Base-by-base conservation (phyloP, 805 yeast genomes). In the Tetrapisispora pingtungensis region DNA sequence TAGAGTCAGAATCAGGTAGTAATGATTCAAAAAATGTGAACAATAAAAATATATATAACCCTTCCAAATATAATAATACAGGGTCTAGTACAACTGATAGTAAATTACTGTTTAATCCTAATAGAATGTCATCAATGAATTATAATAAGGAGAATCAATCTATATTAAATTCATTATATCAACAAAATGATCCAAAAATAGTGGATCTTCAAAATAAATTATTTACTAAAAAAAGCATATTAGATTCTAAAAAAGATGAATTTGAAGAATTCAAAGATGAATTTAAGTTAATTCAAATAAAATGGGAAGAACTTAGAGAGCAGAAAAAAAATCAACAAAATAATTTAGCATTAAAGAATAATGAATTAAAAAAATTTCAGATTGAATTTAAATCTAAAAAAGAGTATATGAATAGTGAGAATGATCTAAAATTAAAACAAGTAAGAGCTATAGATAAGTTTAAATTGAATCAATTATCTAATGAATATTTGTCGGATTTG, bases 371-470 rank as follows among this genome's bases (percentile, higher is more conserved):
- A 3, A 62, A 59, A 18, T 49, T 67, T 12, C 52, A 56, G 4
- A 59, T 59, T 15, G 64, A 57, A 30, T 45, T 62, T 6, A 44
- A 51, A 6, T 55, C 54, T 1, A 53, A 52, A 56, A 61, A 51
- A 35, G 45, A 45, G 33, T 55, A 48, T 40, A 47, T 55, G 43
- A 57, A 47, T 43, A 57, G 51, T 15, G 65, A 60, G 4, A 69
- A 64, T 38, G 66, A 64, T 17, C 51, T 69, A 24, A 62, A 64
- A 40, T 36, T 62, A 35, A 56, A 64, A 38, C 59, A 64, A 47
- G 41, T 62, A 46, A 56, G 61, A 27, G 59, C 61, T n/a, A 65
- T 65, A 20, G 57, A 67, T 42, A 71, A 70, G 15, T 65, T 67
- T 26, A 65, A 68, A 20, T 52, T 66, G 17, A 65, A 63, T 33